Percentiles rank a stretch among this genome's conserved stretches.
Evolutionary conservation across 2,329 filamentous ascomycete species (phyloP).

Genomic region (Myriosclerotinia duriaeana): DNA sequence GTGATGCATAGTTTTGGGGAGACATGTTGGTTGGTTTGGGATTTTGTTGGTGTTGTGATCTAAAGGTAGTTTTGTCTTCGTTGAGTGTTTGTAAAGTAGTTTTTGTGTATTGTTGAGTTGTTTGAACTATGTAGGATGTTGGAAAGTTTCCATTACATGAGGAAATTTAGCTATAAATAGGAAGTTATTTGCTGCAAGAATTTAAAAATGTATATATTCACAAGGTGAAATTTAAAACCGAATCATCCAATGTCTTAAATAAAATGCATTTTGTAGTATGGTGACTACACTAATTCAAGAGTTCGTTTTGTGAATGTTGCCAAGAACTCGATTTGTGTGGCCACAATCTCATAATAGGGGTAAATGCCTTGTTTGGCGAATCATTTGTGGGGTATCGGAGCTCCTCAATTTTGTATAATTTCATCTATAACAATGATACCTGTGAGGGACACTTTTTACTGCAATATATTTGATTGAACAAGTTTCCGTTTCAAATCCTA

Average conservation of each 20-base stretch:
- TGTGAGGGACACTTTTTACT: too few relatives aligned
- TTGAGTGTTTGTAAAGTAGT: background rate
- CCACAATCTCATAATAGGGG: background rate
- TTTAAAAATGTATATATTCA: background rate
- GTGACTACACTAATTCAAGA: too few relatives aligned
- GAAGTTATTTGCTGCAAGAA: background rate
- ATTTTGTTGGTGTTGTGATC: too few relatives aligned
- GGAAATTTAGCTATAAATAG: background rate
- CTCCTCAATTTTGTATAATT: too few relatives aligned
- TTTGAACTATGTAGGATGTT: too few relatives aligned
- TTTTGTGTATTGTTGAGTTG: background rate
- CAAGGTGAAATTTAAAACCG: background rate
- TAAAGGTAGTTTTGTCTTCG: background rate
- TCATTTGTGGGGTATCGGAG: background rate
- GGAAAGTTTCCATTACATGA: background rate
- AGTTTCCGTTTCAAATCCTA: too few relatives aligned
- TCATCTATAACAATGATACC: too few relatives aligned
- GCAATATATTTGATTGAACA: too few relatives aligned
- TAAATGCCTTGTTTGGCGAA: background rate
- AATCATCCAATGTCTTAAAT: background rate
- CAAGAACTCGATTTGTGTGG: background rate
- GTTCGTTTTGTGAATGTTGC: too few relatives aligned
- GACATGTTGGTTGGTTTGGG: background rate
- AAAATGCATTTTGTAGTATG: background rate
- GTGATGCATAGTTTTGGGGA: background rate